A percentile compares a stretch with the other conserved stretches of the same genome.
These are phyloP conservation scores for Podospora pseudocomata DNA, from an alignment of 495 filamentous ascomycete species.

Conservation along the genomic window DNA sequence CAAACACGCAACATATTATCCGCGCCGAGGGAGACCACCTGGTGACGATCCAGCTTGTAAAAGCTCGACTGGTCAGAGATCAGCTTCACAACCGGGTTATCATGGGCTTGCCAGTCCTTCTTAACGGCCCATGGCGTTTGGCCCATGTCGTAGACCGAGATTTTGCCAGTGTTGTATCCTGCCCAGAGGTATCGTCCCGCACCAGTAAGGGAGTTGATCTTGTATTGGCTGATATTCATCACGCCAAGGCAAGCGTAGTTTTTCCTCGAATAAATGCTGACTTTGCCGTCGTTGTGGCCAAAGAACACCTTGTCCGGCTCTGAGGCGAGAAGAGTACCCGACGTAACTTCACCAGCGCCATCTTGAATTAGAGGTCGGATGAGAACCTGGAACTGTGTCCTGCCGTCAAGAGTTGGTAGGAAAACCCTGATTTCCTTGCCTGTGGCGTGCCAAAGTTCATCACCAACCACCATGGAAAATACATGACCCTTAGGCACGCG, in stretches of 20 bases:
- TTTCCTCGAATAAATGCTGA: constrained; percentile 78
- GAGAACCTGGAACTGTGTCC: constrained; percentile 64
- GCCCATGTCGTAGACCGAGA: constrained; percentile 84
- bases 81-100: constrained; percentile 72
- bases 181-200: constrained; percentile 88
- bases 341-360: constrained; percentile 78
- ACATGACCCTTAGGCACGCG: constrained; percentile 77
- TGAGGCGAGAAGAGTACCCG: constrained; percentile 67
- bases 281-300: constrained; percentile 89
- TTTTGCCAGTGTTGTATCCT: constrained; percentile 91
- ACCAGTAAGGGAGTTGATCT: constrained; percentile 83
- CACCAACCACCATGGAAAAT: constrained; percentile 77
- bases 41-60: constrained; percentile 79
- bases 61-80: constrained; percentile 76
- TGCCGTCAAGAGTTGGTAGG: constrained; percentile 64
- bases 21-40: constrained; percentile 83
- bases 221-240: constrained; percentile 86
- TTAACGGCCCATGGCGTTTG: constrained; percentile 80
- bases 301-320: constrained; percentile 82
- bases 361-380: constrained; percentile 63
- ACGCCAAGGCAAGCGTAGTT: constrained; percentile 72
- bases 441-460: constrained; percentile 80
- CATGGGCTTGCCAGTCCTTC: constrained; percentile 93
- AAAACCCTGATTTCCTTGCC: constrained; percentile 88
- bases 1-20: constrained; percentile 83